Percentiles rank a stretch among this genome's conserved stretches.
Evolutionary conservation across 2,329 filamentous ascomycete genomes (phyloP).

Genomic region (Diaporthe sp.): DNA sequence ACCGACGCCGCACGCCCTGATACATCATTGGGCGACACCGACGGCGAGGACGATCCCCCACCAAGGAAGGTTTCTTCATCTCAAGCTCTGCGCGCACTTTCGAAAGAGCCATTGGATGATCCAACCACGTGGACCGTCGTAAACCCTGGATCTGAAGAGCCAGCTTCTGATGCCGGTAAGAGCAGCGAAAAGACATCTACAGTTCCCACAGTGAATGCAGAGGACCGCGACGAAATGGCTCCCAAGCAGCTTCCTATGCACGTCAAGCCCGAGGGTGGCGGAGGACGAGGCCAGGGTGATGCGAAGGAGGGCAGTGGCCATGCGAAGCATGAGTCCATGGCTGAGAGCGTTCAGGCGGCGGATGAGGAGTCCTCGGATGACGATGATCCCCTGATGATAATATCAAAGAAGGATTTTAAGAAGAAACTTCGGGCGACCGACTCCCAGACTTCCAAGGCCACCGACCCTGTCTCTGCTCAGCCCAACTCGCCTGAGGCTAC

Average conservation of each 20-base stretch:
- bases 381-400: slow-evolving; percentile 37
- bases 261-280: not conserved
- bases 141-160: slow-evolving; percentile 41
- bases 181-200: not conserved
- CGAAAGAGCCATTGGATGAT: slow-evolving; percentile 53
- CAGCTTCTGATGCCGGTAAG: slow-evolving; percentile 13
- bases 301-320: not conserved
- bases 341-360: not conserved
- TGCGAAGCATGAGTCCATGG: not conserved
- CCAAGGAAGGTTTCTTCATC: slow-evolving; percentile 54
- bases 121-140: slow-evolving; percentile 53
- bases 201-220: not conserved
- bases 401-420: slow-evolving; percentile 38
- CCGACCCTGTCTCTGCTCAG: not conserved
- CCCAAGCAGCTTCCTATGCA: not conserved
- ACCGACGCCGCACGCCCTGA: slow-evolving; percentile 44
- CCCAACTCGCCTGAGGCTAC: not conserved
- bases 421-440: slow-evolving; percentile 4
- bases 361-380: slow-evolving; percentile 38
- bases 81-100: slow-evolving; percentile 53
- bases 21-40: slow-evolving; percentile 47
- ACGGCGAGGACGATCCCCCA: slow-evolving; percentile 52
- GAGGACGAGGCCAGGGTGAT: not conserved
- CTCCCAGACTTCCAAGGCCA: slow-evolving; percentile 2
- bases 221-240: slow-evolving; percentile 7